Evolutionary conservation across 257 asterid genomes (phyloP).

Genomic region (Gardenia jasminoides): DNA sequence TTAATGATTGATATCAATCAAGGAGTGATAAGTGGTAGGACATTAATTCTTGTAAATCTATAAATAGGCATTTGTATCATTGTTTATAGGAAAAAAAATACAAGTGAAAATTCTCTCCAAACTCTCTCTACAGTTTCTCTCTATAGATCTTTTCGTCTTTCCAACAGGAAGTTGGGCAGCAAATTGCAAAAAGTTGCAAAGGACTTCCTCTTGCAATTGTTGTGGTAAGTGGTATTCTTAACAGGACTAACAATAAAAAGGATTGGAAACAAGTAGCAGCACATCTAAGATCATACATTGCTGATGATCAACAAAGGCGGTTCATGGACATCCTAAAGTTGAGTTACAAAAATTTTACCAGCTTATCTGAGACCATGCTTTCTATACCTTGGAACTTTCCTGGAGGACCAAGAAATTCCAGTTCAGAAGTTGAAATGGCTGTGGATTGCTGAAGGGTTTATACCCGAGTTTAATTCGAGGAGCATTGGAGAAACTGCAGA

Average conservation of each 20-base stretch:
- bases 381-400: conserved; percentile 15
- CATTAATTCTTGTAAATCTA: too few relatives aligned
- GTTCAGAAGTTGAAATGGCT: conserved; percentile 5
- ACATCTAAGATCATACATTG: not conserved
- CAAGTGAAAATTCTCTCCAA: too few relatives aligned
- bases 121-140: too few relatives aligned
- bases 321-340: conserved; percentile 5
- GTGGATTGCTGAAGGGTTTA: conserved; percentile 21
- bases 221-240: conserved; percentile 23
- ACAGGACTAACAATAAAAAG: not conserved
- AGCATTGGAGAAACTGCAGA: conserved; percentile 11
- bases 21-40: too few relatives aligned
- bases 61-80: too few relatives aligned
- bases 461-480: not conserved
- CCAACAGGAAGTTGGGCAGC: too few relatives aligned
- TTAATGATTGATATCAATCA: too few relatives aligned
- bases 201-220: conserved; percentile 24
- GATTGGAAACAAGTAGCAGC: conserved; percentile 16
- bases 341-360: not conserved
- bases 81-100: too few relatives aligned
- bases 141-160: too few relatives aligned
- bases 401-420: not conserved
- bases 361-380: conserved; percentile 9
- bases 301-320: not conserved
- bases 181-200: conserved; percentile 15